Base-by-base conservation (phyloP, 768 basidiomycete species). In the Collybia sordida region DNA sequence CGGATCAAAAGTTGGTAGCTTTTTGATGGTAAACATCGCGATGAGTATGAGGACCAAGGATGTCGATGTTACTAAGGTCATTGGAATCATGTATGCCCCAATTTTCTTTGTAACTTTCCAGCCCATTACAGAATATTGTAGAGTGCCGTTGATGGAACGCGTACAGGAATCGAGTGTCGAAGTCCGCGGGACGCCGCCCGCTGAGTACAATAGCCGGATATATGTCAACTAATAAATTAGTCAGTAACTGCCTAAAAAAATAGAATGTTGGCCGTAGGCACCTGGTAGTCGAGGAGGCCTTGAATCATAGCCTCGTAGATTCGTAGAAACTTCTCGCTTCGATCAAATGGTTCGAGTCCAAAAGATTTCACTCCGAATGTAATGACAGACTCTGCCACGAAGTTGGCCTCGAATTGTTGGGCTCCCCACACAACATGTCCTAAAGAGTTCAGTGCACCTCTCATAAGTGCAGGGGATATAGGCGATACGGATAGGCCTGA, bases 211-310 rank as follows among this genome's bases (percentile, higher is more conserved):
- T 17, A 9, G 67, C 46, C 0, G 57, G 19, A 21, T 60, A 57
- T 45, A 44, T 11, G 43, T 18, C 2, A 21, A n/a, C 25, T 27
- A 17, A 34, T 14, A 18, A 44, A 31, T 28, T 14, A 14, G 31
- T 31, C 31, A 12, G 43, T 12, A 19, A 25, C 27, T 6, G 12
- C 14, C 5, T 3, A 4, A 25, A 24, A 6, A n/a, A 59, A n/a
- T 1, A 31, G 8, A 4, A 18, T n/a, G 24, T 44, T 6, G 22
- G 18, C 3, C 23, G 12, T 9, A 58, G 57, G 34, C 39, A 60
- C 61, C 57, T 59, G 37, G 24, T 63, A 63, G 17, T 64, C 59
- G 6, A 64, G 22, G 18, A 64, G 57, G 12, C 62, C 62, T 55
- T 60, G 50, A 12, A 64, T 45, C 59, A 64, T 57, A 19, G 50